Evolutionary conservation across 306 rosid species (phyloP).

Genomic region (Fagus crenata): DNA sequence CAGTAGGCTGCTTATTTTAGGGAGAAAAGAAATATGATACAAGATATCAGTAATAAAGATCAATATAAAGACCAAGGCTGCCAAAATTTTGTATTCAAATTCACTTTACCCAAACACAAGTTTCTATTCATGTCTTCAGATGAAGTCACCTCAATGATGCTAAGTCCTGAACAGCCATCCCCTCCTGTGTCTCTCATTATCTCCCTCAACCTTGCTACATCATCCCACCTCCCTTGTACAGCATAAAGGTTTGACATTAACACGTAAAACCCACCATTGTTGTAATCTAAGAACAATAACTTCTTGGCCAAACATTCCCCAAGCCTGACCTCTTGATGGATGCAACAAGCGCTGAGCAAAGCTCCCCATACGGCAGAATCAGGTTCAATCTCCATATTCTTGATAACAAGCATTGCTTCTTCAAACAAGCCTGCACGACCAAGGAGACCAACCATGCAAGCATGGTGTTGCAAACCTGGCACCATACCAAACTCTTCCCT

Average conservation of each 20-base stretch:
- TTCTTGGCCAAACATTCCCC: slow-evolving; percentile 68
- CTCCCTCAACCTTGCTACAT: slow-evolving; percentile 72
- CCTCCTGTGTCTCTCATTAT: slow-evolving; percentile 72
- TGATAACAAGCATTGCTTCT: slow-evolving; percentile 55
- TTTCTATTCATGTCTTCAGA: slow-evolving; percentile 21
- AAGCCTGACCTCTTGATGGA: slow-evolving; percentile 62
- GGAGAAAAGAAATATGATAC: not conserved
- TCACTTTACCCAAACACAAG: not conserved
- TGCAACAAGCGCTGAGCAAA: slow-evolving; percentile 65
- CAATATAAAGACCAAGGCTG: slow-evolving; percentile 34
- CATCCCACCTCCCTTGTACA: slow-evolving; percentile 66
- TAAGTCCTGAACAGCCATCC: slow-evolving; percentile 60
- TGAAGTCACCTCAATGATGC: slow-evolving; percentile 50
- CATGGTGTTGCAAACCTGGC: slow-evolving; percentile 72
- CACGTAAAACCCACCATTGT: slow-evolving; percentile 63
- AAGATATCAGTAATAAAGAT: not conserved
- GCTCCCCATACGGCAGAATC: slow-evolving; percentile 82
- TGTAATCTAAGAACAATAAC: slow-evolving; percentile 50
- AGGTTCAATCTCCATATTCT: slow-evolving; percentile 55
- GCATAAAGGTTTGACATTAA: slow-evolving; percentile 82
- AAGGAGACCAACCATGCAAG: slow-evolving; percentile 64
- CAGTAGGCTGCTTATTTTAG: no score
- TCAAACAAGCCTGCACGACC: slow-evolving; percentile 64
- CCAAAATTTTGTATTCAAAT: slow-evolving; percentile 20
- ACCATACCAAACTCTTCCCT: slow-evolving; percentile 42